These are phyloP conservation scores for Cercospora sp. DNA, from an alignment of 2,329 filamentous ascomycete species.

Conservation along the genomic window DNA sequence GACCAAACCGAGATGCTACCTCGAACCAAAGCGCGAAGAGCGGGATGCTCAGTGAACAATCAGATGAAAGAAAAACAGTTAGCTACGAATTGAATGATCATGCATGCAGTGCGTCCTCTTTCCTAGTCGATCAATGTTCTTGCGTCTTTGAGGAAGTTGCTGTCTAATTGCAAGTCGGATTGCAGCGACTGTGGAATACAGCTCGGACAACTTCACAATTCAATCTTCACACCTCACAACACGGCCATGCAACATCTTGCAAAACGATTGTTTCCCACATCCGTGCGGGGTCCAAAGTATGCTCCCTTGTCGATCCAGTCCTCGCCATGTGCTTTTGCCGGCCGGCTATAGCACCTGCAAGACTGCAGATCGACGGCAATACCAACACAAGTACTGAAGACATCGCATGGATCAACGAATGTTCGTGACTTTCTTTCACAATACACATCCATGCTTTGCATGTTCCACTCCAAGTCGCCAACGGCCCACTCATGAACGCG, in stretches of 20 bases:
- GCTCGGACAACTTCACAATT: neutral
- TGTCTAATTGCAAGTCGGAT: neutral
- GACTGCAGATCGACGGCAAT: neutral
- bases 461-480: too few species aligned
- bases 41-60: conserved; percentile 5
- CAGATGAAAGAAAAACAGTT: conserved; percentile 8
- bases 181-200: neutral
- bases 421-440: conserved; percentile 17
- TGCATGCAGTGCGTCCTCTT: neutral
- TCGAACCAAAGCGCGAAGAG: conserved; percentile 24
- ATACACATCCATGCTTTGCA: neutral
- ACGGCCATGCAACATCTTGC: neutral
- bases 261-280: neutral
- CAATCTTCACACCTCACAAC: neutral
- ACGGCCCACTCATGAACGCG: too few species aligned
- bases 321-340: neutral
- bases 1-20: conserved; percentile 22
- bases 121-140: neutral
- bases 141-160: neutral
- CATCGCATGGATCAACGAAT: conserved; percentile 14
- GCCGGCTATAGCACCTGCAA: neutral
- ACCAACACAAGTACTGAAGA: neutral
- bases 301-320: neutral
- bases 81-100: conserved; percentile 22
- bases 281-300: neutral